Evolutionary conservation across 2,329 filamentous ascomycete genomes (phyloP).

Genomic region (Ceratocystis destructans): DNA sequence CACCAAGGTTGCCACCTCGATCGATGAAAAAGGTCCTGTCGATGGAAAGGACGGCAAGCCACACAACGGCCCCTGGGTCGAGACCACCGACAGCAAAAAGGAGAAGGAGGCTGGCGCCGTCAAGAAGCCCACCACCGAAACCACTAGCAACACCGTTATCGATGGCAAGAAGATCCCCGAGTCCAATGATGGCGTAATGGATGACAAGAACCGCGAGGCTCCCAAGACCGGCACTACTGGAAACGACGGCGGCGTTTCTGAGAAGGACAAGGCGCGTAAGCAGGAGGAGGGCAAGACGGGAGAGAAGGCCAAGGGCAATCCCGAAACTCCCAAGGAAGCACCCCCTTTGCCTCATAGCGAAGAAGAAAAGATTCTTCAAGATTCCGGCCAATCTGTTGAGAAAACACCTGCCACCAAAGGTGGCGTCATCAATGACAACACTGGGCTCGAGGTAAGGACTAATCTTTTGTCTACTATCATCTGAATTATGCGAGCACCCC

Average conservation of each 20-base stretch:
- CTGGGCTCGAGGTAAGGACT: constrained; percentile 45
- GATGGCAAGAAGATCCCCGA: constrained; percentile 50
- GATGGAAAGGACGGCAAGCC: constrained; percentile 91
- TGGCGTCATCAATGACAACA: constrained; percentile 20
- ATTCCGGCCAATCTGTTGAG: constrained; percentile 27
- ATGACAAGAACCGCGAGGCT: constrained; percentile 61
- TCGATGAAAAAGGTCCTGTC: constrained; percentile 65
- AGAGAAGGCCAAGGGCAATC: constrained; percentile 57
- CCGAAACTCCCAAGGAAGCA: constrained; percentile 71
- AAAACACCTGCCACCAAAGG: constrained; percentile 18
- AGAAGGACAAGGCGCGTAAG: constrained; percentile 67
- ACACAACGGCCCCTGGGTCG: constrained; percentile 70
- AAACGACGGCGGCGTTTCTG: constrained; percentile 76
- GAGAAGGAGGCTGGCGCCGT: constrained; percentile 22
- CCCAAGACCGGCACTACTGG: constrained; percentile 80
- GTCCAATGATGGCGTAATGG: constrained; percentile 75
- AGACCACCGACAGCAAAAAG: constrained; percentile 32
- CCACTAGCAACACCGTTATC: constrained; percentile 38
- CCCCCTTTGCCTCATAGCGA: constrained; percentile 72
- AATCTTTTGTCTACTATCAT: neutral
- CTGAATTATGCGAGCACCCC: neutral
- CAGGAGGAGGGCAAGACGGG: constrained; percentile 51
- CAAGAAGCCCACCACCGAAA: constrained; percentile 28
- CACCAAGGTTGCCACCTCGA: constrained; percentile 12
- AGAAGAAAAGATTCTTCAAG: constrained; percentile 47